Evolutionary conservation across 306 rosid genomes (phyloP).

Genomic region (Casuarina glauca): DNA sequence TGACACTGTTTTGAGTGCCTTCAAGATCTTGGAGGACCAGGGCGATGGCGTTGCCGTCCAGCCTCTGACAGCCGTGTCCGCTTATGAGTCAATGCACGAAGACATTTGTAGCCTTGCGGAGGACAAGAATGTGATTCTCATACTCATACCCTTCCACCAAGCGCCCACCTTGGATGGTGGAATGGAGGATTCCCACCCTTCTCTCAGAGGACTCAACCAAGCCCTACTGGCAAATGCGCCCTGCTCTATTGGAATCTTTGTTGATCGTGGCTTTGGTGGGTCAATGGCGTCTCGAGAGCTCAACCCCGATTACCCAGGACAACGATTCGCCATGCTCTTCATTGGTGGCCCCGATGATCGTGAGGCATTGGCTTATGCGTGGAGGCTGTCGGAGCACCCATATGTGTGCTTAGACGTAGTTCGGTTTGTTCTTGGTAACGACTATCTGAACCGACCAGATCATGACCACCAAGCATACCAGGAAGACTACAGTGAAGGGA

Average conservation of each 20-base stretch:
- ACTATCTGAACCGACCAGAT: neutral
- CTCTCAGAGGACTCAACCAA: constrained; percentile 28
- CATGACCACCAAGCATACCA: constrained; percentile 4
- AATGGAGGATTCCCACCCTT: constrained; percentile 29
- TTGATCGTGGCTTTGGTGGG: constrained; percentile 34
- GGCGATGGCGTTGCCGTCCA: constrained; percentile 24
- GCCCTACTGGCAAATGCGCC: constrained; percentile 35
- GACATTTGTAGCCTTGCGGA: constrained; percentile 45
- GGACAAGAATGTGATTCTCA: constrained; percentile 36
- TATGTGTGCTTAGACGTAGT: constrained; percentile 37
- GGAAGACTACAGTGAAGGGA: constrained; percentile 12
- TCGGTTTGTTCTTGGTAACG: constrained; percentile 32
- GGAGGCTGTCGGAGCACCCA: constrained; percentile 47
- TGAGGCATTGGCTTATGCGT: constrained; percentile 50
- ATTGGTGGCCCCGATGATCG: constrained; percentile 49
- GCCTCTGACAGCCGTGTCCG: constrained; percentile 39
- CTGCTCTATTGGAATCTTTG: constrained; percentile 34
- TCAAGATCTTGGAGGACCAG: constrained; percentile 22
- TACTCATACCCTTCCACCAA: constrained; percentile 38
- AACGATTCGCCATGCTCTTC: constrained; percentile 36
- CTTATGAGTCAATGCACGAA: constrained; percentile 45
- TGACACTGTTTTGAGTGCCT: constrained; percentile 10
- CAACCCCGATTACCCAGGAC: neutral
- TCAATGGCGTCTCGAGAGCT: neutral
- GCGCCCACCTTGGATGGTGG: constrained; percentile 23